phyloP scores from a whole-genome alignment of 768 basidiomycete genomes.

The Kwoniella europaea region DNA sequence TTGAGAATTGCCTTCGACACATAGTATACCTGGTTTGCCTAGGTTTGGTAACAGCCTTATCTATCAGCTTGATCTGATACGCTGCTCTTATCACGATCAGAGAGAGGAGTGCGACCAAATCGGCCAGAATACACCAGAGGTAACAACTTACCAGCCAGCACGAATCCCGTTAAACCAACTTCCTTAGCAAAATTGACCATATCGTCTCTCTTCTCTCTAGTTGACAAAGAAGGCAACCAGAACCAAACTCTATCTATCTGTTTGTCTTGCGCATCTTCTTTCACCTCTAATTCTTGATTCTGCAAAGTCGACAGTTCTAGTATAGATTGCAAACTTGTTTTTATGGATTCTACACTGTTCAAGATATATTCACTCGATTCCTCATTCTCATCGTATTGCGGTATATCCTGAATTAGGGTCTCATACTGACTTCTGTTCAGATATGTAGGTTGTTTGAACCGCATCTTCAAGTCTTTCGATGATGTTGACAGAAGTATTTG shows the following conservation, averaged over 20 bases:
- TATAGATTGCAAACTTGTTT: background rate
- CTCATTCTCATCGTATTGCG: background rate
- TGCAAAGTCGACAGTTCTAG: background rate
- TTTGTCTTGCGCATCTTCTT: background rate
- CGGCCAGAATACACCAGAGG: too few species aligned
- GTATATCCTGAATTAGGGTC: slow-evolving; percentile 9
- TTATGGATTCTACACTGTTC: slow-evolving; percentile 31
- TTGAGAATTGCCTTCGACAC: slow-evolving; percentile 56
- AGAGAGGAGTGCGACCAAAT: too few species aligned
- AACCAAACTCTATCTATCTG: slow-evolving; percentile 57
- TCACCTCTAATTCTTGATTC: background rate
- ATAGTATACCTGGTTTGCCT: slow-evolving; percentile 60
- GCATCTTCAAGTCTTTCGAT: background rate
- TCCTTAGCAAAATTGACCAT: slow-evolving; percentile 55
- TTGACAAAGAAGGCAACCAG: slow-evolving; percentile 58
- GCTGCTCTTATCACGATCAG: too few species aligned
- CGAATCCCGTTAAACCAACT: slow-evolving; percentile 58
- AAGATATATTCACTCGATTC: slow-evolving; percentile 37
- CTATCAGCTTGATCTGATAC: background rate
- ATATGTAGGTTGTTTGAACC: slow-evolving; percentile 35
- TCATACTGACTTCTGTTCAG: slow-evolving; percentile 25
- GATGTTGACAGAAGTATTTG: slow-evolving; percentile 1
- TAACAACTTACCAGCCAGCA: slow-evolving; percentile 65
- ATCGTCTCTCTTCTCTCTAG: slow-evolving; percentile 58
- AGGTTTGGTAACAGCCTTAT: background rate